phyloP scores from a whole-genome alignment of 2,329 filamentous ascomycete genomes.

The Torrubiellomyces zombiae region DNA sequence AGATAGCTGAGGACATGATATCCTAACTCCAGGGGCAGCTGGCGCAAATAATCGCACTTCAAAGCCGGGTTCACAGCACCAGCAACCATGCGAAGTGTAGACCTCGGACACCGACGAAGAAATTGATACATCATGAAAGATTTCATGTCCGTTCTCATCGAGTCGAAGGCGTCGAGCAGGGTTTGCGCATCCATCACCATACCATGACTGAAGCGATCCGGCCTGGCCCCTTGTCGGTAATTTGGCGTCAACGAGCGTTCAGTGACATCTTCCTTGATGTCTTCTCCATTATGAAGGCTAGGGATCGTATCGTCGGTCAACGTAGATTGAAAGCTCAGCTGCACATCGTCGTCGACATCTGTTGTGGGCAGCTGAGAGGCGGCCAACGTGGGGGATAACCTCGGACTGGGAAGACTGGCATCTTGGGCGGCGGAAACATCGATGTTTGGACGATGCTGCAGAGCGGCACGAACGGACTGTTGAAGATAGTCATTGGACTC shows the following conservation, averaged over 20 bases:
- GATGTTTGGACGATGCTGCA: constrained; percentile 35
- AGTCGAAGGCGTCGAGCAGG: constrained; percentile 80
- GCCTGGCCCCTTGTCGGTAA: constrained; percentile 4
- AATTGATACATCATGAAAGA: constrained; percentile 95
- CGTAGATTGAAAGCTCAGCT: constrained; percentile 16
- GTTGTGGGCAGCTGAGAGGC: constrained; percentile 39
- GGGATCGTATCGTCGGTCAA: constrained; percentile 10
- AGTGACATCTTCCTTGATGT: constrained; percentile 15
- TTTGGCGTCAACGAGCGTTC: constrained; percentile 5
- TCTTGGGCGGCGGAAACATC: constrained; percentile 65
- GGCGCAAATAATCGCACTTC: constrained; percentile 80
- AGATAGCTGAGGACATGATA: constrained; percentile 79
- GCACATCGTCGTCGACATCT: constrained; percentile 25
- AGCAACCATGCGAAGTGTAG: constrained; percentile 77
- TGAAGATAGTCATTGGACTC: constrained; percentile 33
- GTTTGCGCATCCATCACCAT: constrained; percentile 63
- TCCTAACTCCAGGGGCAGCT: constrained; percentile 72
- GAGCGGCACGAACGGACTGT: constrained; percentile 26
- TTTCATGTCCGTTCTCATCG: constrained; percentile 82
- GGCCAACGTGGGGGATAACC: constrained; percentile 78
- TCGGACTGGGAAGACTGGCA: constrained; percentile 85
- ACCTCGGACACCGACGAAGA: constrained; percentile 70
- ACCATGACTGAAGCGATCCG: too few species aligned
- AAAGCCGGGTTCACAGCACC: constrained; percentile 84
- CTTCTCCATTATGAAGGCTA: constrained; percentile 25